Evolutionary conservation across 1,139 yeast genomes (phyloP).

Genomic region (Candida albicans): DNA sequence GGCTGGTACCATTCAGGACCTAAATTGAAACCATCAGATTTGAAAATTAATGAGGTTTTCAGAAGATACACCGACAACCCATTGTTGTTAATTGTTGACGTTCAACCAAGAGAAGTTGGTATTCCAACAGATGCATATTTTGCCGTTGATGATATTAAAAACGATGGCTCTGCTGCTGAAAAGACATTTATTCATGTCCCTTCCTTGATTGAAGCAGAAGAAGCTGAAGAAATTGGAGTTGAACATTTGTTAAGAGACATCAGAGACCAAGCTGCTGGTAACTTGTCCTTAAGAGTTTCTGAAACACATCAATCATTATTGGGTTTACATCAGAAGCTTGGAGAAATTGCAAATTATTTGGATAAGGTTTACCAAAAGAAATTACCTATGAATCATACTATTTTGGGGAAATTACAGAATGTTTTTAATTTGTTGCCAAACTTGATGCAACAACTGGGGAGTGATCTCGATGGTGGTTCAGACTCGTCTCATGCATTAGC

Average conservation of each 20-base stretch:
- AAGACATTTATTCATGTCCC: constrained; percentile 93
- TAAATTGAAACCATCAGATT: constrained; percentile 80
- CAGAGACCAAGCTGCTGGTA: constrained; percentile 96
- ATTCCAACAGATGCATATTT: constrained; percentile 95
- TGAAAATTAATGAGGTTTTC: constrained; percentile 86
- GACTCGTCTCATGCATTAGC: constrained; percentile 51
- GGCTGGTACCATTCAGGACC: constrained; percentile 99
- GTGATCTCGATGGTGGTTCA: constrained; percentile 19
- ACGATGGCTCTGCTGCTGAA: constrained; percentile 94
- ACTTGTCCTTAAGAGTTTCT: constrained; percentile 80
- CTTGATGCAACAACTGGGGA: constrained; percentile 35
- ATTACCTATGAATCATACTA: constrained; percentile 86
- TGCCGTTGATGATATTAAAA: constrained; percentile 93
- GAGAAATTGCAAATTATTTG: constrained; percentile 77
- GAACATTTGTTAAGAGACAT: constrained; percentile 94
- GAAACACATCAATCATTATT: constrained; percentile 85
- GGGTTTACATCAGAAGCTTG: constrained; percentile 79
- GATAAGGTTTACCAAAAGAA: constrained; percentile 69
- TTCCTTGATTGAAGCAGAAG: constrained; percentile 92
- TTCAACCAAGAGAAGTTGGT: constrained; percentile 77
- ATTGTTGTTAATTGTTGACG: constrained; percentile 85
- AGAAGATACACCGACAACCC: constrained; percentile 85
- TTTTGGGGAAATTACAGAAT: constrained; percentile 90
- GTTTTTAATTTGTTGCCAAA: constrained; percentile 92
- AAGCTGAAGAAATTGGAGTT: constrained; percentile 98